Base-by-base conservation (phyloP, 2,329 filamentous ascomycete species). In the Rachicladosporium sp. region DNA sequence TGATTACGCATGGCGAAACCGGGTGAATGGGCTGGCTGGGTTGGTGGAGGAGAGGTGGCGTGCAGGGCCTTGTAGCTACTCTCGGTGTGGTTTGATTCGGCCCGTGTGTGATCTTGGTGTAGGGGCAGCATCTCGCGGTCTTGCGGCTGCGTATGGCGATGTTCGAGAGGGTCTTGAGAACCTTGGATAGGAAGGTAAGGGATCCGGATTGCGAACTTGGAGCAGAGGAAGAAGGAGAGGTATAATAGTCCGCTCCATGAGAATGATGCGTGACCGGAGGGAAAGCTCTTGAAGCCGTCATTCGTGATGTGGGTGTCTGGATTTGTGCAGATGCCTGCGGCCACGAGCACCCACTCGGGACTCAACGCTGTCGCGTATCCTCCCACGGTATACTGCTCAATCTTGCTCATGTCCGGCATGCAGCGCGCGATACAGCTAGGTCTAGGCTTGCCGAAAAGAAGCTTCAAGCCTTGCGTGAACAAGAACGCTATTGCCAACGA, bases 381-480 rank as follows among this genome's bases (percentile, higher is more conserved):
- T 31, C 82, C 77, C 23, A 89, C 72, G 30, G 89, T 71, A 6
- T 71, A 54, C 0, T 64, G 46, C 0, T 51, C 56, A n/a, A 80
- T 63, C 43, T 81, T 75, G 2, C 58, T 64, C 2, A 87, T 46
- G 53, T 94, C 82, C 2, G 88, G 86, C 37, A 80, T 57, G 61
- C 89, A 96, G 34, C 86, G 75, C 2, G 73, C 71, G 10, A 82
- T 63, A 29, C 80, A 54, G 58, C 80, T 73, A 2, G 78, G 78
- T 35, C 78, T 62, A 7, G 77, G 77, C 52, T 76, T 80, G 31
- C 77, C 78, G 46, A 76, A 71, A 2, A 81, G 50, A 39, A 74
- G 85, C 71, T 95, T 95, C 70, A 93, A 77, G 37, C 81, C 83
- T 51, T 85, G 78, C 1, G 87, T 89, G 51, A 93, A 77, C 60